Percentiles rank a stretch among this genome's conserved stretches.
Evolutionary conservation across 2,329 filamentous ascomycete genomes (phyloP).

Genomic region (Tolypocladium album): DNA sequence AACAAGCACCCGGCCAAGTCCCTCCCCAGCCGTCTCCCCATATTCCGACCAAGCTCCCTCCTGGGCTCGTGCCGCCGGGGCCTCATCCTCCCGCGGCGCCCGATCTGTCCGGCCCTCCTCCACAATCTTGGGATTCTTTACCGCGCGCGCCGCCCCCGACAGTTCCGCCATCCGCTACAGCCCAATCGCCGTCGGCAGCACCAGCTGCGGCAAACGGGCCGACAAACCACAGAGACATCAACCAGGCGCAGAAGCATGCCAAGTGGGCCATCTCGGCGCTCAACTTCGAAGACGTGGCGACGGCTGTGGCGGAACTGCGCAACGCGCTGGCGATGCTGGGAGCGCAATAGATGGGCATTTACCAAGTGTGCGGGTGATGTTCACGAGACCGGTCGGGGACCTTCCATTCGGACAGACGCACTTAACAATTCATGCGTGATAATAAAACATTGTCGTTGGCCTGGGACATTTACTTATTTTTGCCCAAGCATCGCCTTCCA

Average conservation of each 20-base stretch:
- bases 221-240: constrained; percentile 46
- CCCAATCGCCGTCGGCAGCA: not conserved
- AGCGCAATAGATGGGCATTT: constrained; percentile 25
- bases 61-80: constrained; percentile 11
- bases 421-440: not conserved
- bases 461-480: not conserved
- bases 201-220: constrained; percentile 2
- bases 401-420: not conserved
- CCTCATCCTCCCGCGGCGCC: constrained; percentile 6
- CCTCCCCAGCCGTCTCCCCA: constrained; percentile 18
- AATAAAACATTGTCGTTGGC: not conserved
- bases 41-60: constrained; percentile 13
- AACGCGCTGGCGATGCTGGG: constrained; percentile 64
- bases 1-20: constrained; percentile 4
- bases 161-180: not conserved
- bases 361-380: not conserved
- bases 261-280: constrained; percentile 94
- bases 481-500: not conserved
- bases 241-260: constrained; percentile 84
- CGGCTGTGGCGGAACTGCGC: constrained; percentile 75
- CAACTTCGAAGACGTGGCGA: constrained; percentile 91
- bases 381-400: not conserved
- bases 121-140: constrained; percentile 8
- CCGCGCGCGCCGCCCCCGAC: not conserved
- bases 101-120: not conserved